Percentiles rank a stretch among this genome's conserved stretches.
Evolutionary conservation across 2,329 filamentous ascomycete species (phyloP).

Genomic region (Cercospora sp.): DNA sequence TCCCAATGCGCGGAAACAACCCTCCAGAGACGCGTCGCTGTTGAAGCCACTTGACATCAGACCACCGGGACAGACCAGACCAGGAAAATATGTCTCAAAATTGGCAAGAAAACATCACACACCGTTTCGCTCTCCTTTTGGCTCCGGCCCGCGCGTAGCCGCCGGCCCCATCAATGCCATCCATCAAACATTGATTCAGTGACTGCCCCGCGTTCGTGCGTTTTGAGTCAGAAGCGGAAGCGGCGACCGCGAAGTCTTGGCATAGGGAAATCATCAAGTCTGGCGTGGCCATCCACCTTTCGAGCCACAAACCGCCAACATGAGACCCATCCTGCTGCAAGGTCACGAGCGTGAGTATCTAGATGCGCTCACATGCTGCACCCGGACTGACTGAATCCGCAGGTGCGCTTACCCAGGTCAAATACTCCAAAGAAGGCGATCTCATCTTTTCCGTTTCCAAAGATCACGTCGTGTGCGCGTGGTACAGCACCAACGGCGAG

Average conservation of each 20-base stretch:
- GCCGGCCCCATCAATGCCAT: too few relatives aligned
- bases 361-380: too few relatives aligned
- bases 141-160: too few relatives aligned
- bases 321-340: slow-evolving; percentile 95
- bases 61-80: too few relatives aligned
- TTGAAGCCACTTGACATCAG: not conserved
- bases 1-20: slow-evolving; percentile 7
- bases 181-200: too few relatives aligned
- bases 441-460: slow-evolving; percentile 94
- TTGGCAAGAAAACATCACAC: not conserved
- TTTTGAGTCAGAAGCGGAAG: too few relatives aligned
- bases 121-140: not conserved
- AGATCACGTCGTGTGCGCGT: slow-evolving; percentile 94
- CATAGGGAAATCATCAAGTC: too few relatives aligned
- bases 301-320: slow-evolving; percentile 52
- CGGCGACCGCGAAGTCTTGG: too few relatives aligned
- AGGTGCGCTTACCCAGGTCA: slow-evolving; percentile 40
- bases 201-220: too few relatives aligned
- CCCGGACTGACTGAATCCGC: not conserved
- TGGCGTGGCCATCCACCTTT: not conserved
- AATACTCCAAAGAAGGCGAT: slow-evolving; percentile 93
- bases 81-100: not conserved
- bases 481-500: slow-evolving; percentile 98
- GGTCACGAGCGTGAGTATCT: slow-evolving; percentile 65
- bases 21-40: not conserved